Base-by-base conservation (phyloP, 2,329 filamentous ascomycete genomes). In the Fusarium sp. region DNA sequence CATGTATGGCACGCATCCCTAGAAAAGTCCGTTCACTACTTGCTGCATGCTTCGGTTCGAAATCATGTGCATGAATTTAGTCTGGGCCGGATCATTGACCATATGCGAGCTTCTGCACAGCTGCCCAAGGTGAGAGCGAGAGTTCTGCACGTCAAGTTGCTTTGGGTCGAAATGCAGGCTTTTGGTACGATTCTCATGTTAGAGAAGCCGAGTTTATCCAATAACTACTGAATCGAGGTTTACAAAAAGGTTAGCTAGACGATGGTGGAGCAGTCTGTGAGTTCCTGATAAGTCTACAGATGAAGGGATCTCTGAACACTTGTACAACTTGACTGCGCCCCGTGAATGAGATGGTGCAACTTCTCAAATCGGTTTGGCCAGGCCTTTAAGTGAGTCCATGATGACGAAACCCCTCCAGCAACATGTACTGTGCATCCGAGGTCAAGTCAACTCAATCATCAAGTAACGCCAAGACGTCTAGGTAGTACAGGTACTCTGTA, bases 61-160 rank as follows among this genome's bases (percentile, higher is more conserved):
- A 40, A 54, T 54, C 48, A 49, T 55, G 64, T 66, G 63, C 55
- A 55, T 66, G 48, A 32, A 50, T 58, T 59, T 28, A 30, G 23
- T n/a, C 49, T 42, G 41, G 46, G 41, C 27, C 32, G 47, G 32
- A 34, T 34, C 20, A 54, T 30, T 25, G 42, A 42, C 50, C 4
- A 8, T 59, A n/a, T 34, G 61, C 56, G 30, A 61, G 18, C 45
- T 66, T 23, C 61, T 66, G 63, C 63, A 66, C 42, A 28, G 62
- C 55, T 66, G 62, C 63, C 63, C 63, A 66, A 66, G 53, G 23
- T 23, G 7, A 46, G 16, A 40, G 27, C 23, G 30, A 21, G 32
- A 37, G 48, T 37, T 37, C 21, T 25, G n/a, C 18, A 65, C 32
- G 28, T 21, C 13, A 61, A 49, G 16, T 12, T 20, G 55, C 20